These are phyloP conservation scores for Penicillium silybi DNA, from an alignment of 495 filamentous ascomycete genomes.

Conservation along the genomic window DNA sequence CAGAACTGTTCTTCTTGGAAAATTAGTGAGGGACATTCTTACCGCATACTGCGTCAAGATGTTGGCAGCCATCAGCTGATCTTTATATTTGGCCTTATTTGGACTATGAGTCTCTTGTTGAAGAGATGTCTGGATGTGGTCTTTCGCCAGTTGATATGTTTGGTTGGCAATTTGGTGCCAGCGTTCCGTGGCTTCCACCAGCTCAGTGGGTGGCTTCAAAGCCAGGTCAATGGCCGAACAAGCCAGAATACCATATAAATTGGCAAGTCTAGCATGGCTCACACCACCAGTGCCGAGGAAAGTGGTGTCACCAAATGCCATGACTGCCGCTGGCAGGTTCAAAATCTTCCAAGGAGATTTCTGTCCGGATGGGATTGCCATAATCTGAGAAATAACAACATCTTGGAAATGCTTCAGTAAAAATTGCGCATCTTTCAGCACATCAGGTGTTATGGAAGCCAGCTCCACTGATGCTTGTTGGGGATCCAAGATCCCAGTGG, in stretches of 20 bases:
- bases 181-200: constrained; percentile 15
- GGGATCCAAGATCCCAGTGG: constrained; percentile 2
- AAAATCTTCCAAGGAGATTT: constrained; percentile 34
- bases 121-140: constrained; percentile 31
- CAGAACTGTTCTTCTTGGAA: neutral
- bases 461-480: constrained; percentile 11
- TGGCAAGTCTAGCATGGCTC: constrained; percentile 31
- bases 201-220: constrained; percentile 9
- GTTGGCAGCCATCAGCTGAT: constrained; percentile 37
- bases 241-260: constrained; percentile 29
- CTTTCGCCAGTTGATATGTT: constrained; percentile 27
- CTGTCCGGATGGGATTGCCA: constrained; percentile 28
- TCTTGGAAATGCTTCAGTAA: constrained; percentile 33
- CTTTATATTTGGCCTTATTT: constrained; percentile 38
- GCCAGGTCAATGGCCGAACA: constrained; percentile 29
- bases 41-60: constrained; percentile 32
- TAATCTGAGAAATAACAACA: constrained; percentile 28
- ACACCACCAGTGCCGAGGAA: constrained; percentile 26
- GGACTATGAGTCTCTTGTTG: constrained; percentile 25
- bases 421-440: constrained; percentile 23
- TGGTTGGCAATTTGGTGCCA: constrained; percentile 24
- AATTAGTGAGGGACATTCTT: neutral
- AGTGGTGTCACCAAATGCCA: constrained; percentile 29
- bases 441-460: constrained; percentile 4
- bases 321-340: constrained; percentile 29